Percentiles rank a stretch among this genome's conserved stretches.
Conservation (phyloP, 192 early-diverging fungal species). For the Gryganskiella cystojenkinii region DNA sequence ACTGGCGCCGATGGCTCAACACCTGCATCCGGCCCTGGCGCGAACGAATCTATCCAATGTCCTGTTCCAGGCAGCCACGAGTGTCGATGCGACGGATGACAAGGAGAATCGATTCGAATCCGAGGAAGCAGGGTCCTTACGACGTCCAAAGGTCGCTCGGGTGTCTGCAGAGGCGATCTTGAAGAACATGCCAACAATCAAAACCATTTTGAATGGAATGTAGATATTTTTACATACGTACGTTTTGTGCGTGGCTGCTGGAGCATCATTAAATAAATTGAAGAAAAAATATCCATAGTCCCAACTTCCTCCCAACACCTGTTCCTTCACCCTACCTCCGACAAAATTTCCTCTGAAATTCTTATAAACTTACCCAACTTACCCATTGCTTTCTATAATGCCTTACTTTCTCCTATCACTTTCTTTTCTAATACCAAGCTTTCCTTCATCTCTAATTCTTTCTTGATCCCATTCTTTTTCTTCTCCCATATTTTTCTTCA, state of each 20-base stretch:
- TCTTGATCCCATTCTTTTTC: not conserved
- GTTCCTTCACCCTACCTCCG: too few species aligned
- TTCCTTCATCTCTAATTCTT: not conserved
- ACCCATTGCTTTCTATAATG: not conserved
- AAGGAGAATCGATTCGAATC: conserved; percentile 16
- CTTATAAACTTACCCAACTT: too few species aligned
- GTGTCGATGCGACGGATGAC: not conserved
- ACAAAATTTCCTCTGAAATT: too few species aligned
- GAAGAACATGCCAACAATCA: conserved; percentile 16
- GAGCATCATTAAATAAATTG: not conserved
- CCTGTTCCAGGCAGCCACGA: not conserved
- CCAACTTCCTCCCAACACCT: not conserved
- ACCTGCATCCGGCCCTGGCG: conserved; percentile 16
- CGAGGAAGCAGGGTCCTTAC: not conserved
- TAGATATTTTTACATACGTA: conserved; percentile 1
- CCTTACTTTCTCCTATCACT: not conserved
- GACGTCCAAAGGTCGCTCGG: conserved; percentile 18
- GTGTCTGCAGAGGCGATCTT: conserved; percentile 13
- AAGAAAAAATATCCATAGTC: not conserved
- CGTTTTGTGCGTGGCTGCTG: not conserved
- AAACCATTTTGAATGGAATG: conserved; percentile 35
- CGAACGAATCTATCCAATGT: not conserved
- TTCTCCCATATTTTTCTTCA: not conserved
- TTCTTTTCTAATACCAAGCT: not conserved
- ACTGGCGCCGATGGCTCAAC: conserved; percentile 11